Base-by-base conservation (phyloP, 2,329 filamentous ascomycete species). In the Ustulina deusta region DNA sequence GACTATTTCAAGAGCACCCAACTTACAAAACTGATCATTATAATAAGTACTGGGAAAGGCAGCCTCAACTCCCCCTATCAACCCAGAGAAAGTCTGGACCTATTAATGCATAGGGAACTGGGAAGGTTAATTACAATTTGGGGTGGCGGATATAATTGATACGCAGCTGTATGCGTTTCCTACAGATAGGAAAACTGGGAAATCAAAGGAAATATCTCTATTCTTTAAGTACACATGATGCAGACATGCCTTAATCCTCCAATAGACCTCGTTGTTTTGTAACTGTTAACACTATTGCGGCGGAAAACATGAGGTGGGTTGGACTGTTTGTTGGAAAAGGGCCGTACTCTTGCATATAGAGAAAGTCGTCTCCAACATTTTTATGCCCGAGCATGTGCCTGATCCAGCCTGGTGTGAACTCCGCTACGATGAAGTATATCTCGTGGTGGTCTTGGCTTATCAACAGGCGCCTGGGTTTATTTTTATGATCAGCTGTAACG, bases 211-310 rank as follows among this genome's bases (percentile, higher is more conserved):
- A 51, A 40, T 40, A 29, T 51, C 13, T 51, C n/a, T 48, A 51
- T 51, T 32, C 22, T 51, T 51, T 32, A 51, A 51, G 25, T 51
- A 51, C 10, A 51, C 25, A 51, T 51, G 25, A 51, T 13, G 25
- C 25, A 51, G 48, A 51, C 48, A 51, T 51, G 25, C 27, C 25
- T 6, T 51, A 51, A 51, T 51, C 25, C 25, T 51, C 48, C 25
- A 51, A 51, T 51, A 51, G 25, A 51, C 25, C 48, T 32, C 25
- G 25, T 51, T 51, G 25, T 51, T 51, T 32, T 27, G 25, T 51
- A 51, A 51, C 48, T 51, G 25, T 51, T 51, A 51, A 51, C 25
- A 51, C 25, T 13, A 51, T 51, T 51, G 48, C 48, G 48, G 48
- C 25, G 25, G 48, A 51, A 51, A 51, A 51, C 22, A 51, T 27